Conservation (phyloP, 2,329 filamentous ascomycete species). For the Bertia moriformis region DNA sequence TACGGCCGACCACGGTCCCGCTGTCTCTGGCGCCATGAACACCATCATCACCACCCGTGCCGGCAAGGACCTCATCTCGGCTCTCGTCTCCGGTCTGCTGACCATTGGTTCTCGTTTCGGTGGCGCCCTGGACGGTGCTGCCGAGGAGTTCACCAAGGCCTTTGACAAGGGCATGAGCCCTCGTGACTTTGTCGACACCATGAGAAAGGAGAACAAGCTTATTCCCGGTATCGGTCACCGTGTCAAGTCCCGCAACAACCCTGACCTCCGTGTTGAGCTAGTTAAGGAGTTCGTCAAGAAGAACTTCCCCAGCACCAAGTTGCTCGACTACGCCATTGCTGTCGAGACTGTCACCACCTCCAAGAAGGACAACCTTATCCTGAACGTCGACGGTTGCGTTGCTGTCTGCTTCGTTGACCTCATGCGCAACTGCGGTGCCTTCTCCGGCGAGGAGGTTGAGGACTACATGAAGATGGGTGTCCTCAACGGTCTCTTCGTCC, state of each 20-base stretch:
- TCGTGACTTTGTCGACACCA: constrained; percentile 95
- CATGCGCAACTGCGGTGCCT: constrained; percentile 92
- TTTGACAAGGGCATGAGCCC: constrained; percentile 97
- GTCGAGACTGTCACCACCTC: constrained; percentile 97
- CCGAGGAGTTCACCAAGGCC: constrained; percentile 95
- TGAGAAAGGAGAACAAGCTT: constrained; percentile 99
- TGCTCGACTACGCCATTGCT: constrained; percentile 95
- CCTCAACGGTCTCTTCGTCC: constrained; percentile 96
- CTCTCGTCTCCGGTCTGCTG: constrained; percentile 87
- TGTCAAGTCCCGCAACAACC: constrained; percentile 99
- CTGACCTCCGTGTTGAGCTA: constrained; percentile 96
- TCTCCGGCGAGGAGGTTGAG: constrained; percentile 89
- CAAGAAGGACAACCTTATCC: constrained; percentile 99
- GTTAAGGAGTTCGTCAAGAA: constrained; percentile 98
- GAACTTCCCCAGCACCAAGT: constrained; percentile 95
- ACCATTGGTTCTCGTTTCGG: constrained; percentile 97
- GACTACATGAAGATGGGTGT: constrained; percentile 99
- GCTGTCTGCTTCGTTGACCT: constrained; percentile 98
- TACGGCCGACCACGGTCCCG: constrained; percentile 95
- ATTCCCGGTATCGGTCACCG: constrained; percentile 95
- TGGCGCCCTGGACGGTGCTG: constrained; percentile 93
- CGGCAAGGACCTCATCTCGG: constrained; percentile 93
- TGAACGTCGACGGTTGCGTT: constrained; percentile 96
- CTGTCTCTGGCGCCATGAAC: constrained; percentile 99
- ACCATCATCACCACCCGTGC: constrained; percentile 99